These are phyloP conservation scores for Umbelopsis sp. DNA, from an alignment of 192 early-diverging fungal species.

Conservation along the genomic window DNA sequence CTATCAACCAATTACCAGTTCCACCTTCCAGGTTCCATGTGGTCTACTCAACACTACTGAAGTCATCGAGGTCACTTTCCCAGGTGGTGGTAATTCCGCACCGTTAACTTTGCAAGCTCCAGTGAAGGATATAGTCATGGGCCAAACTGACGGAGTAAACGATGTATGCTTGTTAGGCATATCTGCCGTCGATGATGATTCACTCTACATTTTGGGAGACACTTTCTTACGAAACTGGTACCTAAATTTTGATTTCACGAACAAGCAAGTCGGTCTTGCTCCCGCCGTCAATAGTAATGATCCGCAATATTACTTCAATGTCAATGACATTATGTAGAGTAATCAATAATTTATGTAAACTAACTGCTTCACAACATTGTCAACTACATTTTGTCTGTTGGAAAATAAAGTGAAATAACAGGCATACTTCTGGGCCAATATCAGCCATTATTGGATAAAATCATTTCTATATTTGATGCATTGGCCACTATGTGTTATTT, in stretches of 20 bases:
- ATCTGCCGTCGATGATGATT: not conserved
- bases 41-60: not conserved
- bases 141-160: not conserved
- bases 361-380: too few species aligned
- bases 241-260: not conserved
- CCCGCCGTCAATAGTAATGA: not conserved
- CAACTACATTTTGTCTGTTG: too few species aligned
- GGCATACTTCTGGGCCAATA: too few species aligned
- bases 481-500: too few species aligned
- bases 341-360: too few species aligned
- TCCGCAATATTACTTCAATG: not conserved
- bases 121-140: not conserved
- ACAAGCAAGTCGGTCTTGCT: not conserved
- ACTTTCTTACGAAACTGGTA: not conserved
- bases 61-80: not conserved
- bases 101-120: not conserved
- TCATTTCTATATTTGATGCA: too few species aligned
- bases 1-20: not conserved
- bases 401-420: too few species aligned
- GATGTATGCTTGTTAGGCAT: not conserved
- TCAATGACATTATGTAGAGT: not conserved
- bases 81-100: not conserved
- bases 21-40: not conserved
- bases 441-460: too few species aligned
- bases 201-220: not conserved